A percentile compares a stretch with the other conserved stretches of the same genome.
Evolutionary conservation across 2,329 filamentous ascomycete species (phyloP).

Genomic region (Colletotrichum cuscutae): DNA sequence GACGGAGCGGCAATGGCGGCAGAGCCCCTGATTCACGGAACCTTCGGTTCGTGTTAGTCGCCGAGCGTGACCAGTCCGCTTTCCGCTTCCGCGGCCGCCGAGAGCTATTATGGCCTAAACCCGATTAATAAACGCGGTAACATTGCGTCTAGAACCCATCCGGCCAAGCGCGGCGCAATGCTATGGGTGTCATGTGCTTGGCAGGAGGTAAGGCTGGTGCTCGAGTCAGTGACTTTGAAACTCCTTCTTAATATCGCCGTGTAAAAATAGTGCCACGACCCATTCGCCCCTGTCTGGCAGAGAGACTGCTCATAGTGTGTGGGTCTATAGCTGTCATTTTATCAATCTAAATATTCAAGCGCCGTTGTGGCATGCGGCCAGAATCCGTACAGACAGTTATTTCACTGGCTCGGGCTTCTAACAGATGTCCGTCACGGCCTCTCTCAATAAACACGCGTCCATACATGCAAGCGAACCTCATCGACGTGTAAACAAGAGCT

Average conservation of each 20-base stretch:
- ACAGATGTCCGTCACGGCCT: not conserved
- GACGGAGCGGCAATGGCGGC: not conserved
- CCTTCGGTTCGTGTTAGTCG: not conserved
- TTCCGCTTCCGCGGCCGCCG: not conserved
- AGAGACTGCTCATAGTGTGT: not conserved
- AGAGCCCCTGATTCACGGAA: not conserved
- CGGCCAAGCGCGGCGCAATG: not conserved
- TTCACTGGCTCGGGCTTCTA: not conserved
- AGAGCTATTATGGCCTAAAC: not conserved
- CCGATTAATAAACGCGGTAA: not conserved
- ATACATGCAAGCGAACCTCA: too few species aligned
- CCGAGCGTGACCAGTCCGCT: not conserved
- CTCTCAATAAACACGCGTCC: too few species aligned
- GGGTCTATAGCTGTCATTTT: not conserved
- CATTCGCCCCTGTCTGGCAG: not conserved
- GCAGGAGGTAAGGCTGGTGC: not conserved
- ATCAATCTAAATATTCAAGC: not conserved
- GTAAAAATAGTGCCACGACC: not conserved
- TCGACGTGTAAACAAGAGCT: too few species aligned
- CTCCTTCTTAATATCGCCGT: not conserved
- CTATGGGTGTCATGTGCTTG: not conserved
- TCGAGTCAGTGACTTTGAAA: not conserved
- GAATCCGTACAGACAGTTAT: not conserved
- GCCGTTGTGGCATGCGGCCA: too few species aligned
- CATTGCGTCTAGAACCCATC: not conserved